Base-by-base conservation (phyloP, 257 asterid species). In the Galeopsis tetrahit region DNA sequence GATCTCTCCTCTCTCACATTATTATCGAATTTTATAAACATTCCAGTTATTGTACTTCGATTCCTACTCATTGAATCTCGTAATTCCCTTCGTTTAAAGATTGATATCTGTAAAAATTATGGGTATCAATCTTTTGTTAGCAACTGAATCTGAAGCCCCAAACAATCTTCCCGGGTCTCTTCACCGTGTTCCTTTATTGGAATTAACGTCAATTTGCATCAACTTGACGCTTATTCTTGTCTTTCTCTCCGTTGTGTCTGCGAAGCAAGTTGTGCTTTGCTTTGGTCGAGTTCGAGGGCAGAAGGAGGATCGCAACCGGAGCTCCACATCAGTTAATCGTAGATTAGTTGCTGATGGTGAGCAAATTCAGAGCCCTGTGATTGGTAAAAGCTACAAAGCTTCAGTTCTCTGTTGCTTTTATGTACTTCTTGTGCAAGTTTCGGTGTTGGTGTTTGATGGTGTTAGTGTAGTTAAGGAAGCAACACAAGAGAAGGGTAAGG, bases 161-260 rank as follows among this genome's bases (percentile, higher is more conserved):
- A 82, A 76, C 71, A 36, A 68, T 31, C 74, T 88, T 32, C 68
- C 75, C 36, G 76, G 69, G 11, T 49, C 81, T 39, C 76, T 85
- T 4, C 82, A 79, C 31, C 85, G 84, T 1, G 55, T 94, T 60
- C 88, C 96, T 28, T 10, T 79, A 42, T 73, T 90, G 80, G 99
- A 94, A 80, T 72, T 91, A 39, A 86, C 90, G 53, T 84, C 97
- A 51, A 72, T 92, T 48, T 87, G 98, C 85, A 78, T 94, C 71
- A 90, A 91, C 84, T 77, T 87, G 83, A 85, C 96, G 2, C 82
- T 94, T 40, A 73, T 88, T 28, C 89, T 90, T 6, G 78, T 85
- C 48, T 89, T 91, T 36, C 82, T 94, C 75, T 87, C 87, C 35
- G 68, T 89, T 76, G 88, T 88, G 8, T 88, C 95, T 2, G 89